These are phyloP conservation scores for Penicillium hesseltinei DNA, from an alignment of 2,329 filamentous ascomycete genomes.

Conservation along the genomic window DNA sequence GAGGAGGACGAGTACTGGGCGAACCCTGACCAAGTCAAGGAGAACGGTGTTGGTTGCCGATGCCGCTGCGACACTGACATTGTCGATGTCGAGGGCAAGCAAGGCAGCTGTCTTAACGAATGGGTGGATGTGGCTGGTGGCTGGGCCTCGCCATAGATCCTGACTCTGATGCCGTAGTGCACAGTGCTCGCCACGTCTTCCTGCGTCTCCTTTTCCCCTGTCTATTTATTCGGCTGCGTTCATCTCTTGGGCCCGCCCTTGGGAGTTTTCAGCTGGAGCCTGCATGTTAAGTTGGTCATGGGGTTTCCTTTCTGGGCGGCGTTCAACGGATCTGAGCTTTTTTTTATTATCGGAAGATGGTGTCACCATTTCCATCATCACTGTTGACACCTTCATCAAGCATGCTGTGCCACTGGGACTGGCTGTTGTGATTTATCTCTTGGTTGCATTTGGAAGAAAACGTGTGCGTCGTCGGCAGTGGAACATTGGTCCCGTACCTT, in stretches of 20 bases:
- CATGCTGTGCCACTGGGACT: slow-evolving; percentile 36
- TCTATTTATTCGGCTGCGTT: slow-evolving; percentile 34
- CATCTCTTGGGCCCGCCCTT: slow-evolving; percentile 33
- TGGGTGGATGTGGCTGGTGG: slow-evolving; percentile 98
- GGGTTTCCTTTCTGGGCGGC: slow-evolving; percentile 36
- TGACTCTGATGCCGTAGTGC: slow-evolving; percentile 8
- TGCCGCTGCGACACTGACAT: slow-evolving; percentile 97
- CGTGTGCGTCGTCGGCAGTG: slow-evolving; percentile 5
- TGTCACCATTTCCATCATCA: slow-evolving; percentile 33
- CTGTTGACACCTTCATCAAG: slow-evolving; percentile 40
- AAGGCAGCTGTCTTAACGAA: slow-evolving; percentile 89
- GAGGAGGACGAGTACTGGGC: slow-evolving; percentile 98
- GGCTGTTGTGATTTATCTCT: slow-evolving; percentile 19
- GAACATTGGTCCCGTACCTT: background rate
- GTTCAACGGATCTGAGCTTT: slow-evolving; percentile 41
- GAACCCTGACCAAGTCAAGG: slow-evolving; percentile 77
- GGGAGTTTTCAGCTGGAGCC: slow-evolving; percentile 35
- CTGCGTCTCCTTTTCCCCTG: slow-evolving; percentile 32
- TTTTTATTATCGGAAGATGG: slow-evolving; percentile 31
- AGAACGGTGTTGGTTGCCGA: slow-evolving; percentile 94
- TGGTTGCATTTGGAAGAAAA: slow-evolving; percentile 12
- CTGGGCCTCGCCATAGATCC: slow-evolving; percentile 65
- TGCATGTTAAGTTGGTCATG: slow-evolving; percentile 33
- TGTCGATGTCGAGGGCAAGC: slow-evolving; percentile 95
- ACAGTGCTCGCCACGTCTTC: slow-evolving; percentile 29